Evolutionary conservation across 345 rosid species (phyloP).

Genomic region (Corchorus olitorius): DNA sequence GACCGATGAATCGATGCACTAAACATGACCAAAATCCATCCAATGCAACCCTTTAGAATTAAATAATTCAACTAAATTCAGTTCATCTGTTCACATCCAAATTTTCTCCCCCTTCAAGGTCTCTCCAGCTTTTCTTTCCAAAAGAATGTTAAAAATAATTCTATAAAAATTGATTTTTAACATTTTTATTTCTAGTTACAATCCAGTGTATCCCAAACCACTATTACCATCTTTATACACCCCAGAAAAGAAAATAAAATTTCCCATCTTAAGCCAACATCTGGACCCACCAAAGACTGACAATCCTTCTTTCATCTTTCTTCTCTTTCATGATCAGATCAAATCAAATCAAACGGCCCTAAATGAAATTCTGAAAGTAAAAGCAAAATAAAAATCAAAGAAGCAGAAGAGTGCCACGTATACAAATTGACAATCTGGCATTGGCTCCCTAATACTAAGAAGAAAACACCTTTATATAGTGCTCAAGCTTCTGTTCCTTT

Average conservation of each 20-base stretch:
- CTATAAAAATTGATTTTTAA: too few species aligned
- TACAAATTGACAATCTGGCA: constrained; percentile 34
- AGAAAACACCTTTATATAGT: constrained; percentile 37
- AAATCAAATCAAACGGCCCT: constrained; percentile 31
- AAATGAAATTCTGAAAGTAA: constrained; percentile 29
- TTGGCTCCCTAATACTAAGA: constrained; percentile 25
- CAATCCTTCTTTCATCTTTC: not conserved
- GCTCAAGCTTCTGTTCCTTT: constrained; percentile 28
- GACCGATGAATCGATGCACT: too few species aligned
- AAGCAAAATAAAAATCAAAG: not conserved
- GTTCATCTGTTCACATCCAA: constrained; percentile 20
- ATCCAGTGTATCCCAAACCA: constrained; percentile 8
- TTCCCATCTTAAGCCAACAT: constrained; percentile 20
- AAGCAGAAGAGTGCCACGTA: constrained; percentile 26
- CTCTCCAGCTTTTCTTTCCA: constrained; percentile 10
- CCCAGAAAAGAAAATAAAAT: not conserved
- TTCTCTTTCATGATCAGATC: constrained; percentile 18
- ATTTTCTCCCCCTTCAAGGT: not conserved
- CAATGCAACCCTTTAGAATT: not conserved
- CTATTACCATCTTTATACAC: not conserved
- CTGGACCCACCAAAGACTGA: constrained; percentile 11
- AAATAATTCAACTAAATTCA: constrained; percentile 18
- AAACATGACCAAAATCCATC: too few species aligned
- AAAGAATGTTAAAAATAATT: not conserved
- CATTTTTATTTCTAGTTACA: not conserved